Evolutionary conservation across 108 stramenopile species (phyloP), one percentile per base, ranked within the genome.

Genomic region (Epipyxis sp.): DNA sequence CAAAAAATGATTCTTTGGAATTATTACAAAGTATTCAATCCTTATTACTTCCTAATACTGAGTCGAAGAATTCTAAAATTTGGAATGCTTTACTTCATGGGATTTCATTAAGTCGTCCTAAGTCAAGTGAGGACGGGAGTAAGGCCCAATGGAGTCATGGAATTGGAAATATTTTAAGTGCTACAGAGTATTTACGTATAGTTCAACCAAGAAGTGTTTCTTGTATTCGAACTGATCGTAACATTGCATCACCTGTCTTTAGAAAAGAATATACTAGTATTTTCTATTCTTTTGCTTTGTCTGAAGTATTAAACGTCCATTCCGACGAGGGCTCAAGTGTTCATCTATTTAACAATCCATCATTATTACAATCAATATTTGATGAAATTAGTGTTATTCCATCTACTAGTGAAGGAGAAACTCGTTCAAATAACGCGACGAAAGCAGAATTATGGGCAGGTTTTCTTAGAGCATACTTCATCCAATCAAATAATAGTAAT

Each of bases 401-500:
- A 10, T 16, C 61, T 29, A 32, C 3, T 16, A 32, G 61, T 6
- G 71, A 37, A 27, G 32, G 42, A 10, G 71, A 74, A 32, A 13
- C 10, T 13, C 6, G 71, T 6, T 37, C 35, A 42, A 27, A 27
- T 39, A 74, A 74, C 25, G 71, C 25, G 42, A 74, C 35, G 10
- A 39, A 42, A 29, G 71, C 71, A 3, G 71, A 74, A 37, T 6
- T 74, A 16, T 74, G 40, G n/a, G 44, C 13, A 6, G 71, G n/a
- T 39, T 13, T 74, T 10, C 34, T 65, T 16, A n/a, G n/a, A n/a
- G n/a, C n/a, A n/a, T n/a, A n/a, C n/a, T n/a, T n/a, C n/a, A n/a
- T n/a, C n/a, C n/a, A n/a, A n/a, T n/a, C n/a, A n/a, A n/a, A n/a
- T n/a, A n/a, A n/a, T n/a, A n/a, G n/a, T n/a, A n/a, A n/a, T n/a